Conservation (phyloP, 2,329 filamentous ascomycete genomes). For the Fusarium subglutinans region DNA sequence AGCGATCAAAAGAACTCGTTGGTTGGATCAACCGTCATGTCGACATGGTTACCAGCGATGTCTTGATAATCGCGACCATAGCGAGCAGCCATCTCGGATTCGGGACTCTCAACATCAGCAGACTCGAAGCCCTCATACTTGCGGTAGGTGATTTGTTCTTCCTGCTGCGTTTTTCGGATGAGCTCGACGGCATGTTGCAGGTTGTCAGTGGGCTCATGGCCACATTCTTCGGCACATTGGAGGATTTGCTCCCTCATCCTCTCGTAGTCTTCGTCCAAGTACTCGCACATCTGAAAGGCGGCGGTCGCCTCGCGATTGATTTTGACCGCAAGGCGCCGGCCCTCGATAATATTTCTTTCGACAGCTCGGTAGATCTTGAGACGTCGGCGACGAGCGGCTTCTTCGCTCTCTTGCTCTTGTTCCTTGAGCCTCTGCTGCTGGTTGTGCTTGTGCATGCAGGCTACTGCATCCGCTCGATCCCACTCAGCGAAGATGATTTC, state of each 20-base stretch:
- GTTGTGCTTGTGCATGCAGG: neutral
- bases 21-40: neutral
- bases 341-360: neutral
- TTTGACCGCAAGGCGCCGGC: neutral
- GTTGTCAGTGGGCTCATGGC: neutral
- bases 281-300: neutral
- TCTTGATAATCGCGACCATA: neutral
- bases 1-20: neutral
- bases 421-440: neutral
- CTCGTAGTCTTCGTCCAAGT: neutral
- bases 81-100: neutral
- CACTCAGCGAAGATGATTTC: neutral
- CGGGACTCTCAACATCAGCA: neutral
- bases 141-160: neutral
- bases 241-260: neutral
- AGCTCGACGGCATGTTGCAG: neutral
- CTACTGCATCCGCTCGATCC: neutral
- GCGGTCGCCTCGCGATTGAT: neutral
- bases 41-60: neutral
- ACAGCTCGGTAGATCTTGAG: slow-evolving; percentile 4
- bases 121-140: neutral
- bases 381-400: neutral
- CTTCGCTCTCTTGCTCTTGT: neutral
- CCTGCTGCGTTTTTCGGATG: neutral
- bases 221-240: neutral